phyloP scores from a whole-genome alignment of 1,139 yeast genomes.

The Yamadazyma sp. region DNA sequence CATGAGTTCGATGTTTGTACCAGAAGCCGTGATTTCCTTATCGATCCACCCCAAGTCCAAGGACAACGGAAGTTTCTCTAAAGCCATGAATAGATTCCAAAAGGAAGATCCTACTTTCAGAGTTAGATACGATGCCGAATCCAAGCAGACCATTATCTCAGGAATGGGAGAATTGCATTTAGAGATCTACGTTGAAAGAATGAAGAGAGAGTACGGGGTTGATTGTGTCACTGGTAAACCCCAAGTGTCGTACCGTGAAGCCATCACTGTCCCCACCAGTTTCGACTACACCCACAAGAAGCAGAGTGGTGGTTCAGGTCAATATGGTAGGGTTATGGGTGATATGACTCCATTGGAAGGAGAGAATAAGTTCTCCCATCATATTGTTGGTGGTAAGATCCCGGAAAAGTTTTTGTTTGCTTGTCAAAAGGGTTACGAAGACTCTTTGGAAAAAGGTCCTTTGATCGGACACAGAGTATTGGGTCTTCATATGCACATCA shows the following conservation, averaged over 20 bases:
- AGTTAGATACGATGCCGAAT: constrained; percentile 85
- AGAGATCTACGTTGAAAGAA: constrained; percentile 96
- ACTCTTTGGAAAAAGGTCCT: constrained; percentile 95
- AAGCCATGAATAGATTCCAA: constrained; percentile 96
- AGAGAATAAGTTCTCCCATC: constrained; percentile 75
- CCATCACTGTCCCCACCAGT: constrained; percentile 69
- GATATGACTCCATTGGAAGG: constrained; percentile 65
- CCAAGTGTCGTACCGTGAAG: constrained; percentile 96
- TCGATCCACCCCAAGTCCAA: constrained; percentile 86
- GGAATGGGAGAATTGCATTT: constrained; percentile 99
- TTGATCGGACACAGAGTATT: constrained; percentile 90
- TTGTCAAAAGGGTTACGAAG: constrained; percentile 94
- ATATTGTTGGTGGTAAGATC: constrained; percentile 94
- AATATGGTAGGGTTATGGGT: constrained; percentile 96
- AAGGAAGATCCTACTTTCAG: constrained; percentile 98
- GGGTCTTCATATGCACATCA: constrained; percentile 89
- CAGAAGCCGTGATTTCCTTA: constrained; percentile 95
- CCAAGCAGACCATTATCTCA: constrained; percentile 92
- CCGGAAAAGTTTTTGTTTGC: constrained; percentile 94
- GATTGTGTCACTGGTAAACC: constrained; percentile 97
- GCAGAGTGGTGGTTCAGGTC: constrained; percentile 99
- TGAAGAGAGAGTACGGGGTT: constrained; percentile 95
- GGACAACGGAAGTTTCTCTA: constrained; percentile 83
- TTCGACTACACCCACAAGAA: constrained; percentile 96
- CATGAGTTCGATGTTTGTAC: constrained; percentile 97